Percentiles rank a stretch among this genome's conserved stretches.
Evolutionary conservation across 2,329 filamentous ascomycete genomes (phyloP).

Genomic region (Teratosphaeria epicoccoides): DNA sequence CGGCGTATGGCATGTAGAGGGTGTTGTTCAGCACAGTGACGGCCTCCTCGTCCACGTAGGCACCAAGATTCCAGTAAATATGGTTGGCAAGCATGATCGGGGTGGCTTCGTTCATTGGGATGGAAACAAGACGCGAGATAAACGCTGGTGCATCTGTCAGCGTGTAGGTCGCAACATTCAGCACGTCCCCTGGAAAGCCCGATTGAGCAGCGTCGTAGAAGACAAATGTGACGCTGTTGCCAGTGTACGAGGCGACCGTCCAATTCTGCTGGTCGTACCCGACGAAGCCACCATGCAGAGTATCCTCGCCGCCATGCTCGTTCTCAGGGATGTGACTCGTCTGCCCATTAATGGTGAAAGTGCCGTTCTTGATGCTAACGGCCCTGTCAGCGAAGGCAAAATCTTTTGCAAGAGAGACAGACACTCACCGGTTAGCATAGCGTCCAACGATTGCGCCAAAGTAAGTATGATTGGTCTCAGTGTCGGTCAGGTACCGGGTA

Average conservation of each 20-base stretch:
- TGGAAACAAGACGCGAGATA: slow-evolving; percentile 62
- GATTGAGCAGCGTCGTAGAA: slow-evolving; percentile 61
- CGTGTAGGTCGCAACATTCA: slow-evolving; percentile 65
- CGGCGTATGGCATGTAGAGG: slow-evolving; percentile 57
- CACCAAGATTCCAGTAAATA: slow-evolving; percentile 76
- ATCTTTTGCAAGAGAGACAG: background rate
- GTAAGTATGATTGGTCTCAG: slow-evolving; percentile 46
- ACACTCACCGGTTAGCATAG: slow-evolving; percentile 36
- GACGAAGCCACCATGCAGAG: slow-evolving; percentile 41
- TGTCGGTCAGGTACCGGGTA: slow-evolving; percentile 29
- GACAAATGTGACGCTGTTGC: slow-evolving; percentile 61
- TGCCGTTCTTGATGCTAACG: slow-evolving; percentile 43
- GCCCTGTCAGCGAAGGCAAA: slow-evolving; percentile 11
- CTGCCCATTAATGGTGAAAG: slow-evolving; percentile 40
- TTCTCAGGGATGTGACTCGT: slow-evolving; percentile 41
- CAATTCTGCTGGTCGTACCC: slow-evolving; percentile 61
- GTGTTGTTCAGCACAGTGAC: slow-evolving; percentile 58
- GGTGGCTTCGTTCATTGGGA: slow-evolving; percentile 62
- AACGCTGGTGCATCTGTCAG: slow-evolving; percentile 52
- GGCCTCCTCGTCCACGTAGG: slow-evolving; percentile 63
- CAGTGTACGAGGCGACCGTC: slow-evolving; percentile 58
- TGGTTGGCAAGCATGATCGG: slow-evolving; percentile 72
- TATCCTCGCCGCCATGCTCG: slow-evolving; percentile 41
- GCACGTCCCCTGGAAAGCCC: slow-evolving; percentile 69
- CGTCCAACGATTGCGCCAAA: slow-evolving; percentile 49